A percentile compares a stretch with the other conserved stretches of the same genome.
These are phyloP conservation scores for Macrophomina phaseolina DNA, from an alignment of 2,329 filamentous ascomycete genomes.

Conservation along the genomic window DNA sequence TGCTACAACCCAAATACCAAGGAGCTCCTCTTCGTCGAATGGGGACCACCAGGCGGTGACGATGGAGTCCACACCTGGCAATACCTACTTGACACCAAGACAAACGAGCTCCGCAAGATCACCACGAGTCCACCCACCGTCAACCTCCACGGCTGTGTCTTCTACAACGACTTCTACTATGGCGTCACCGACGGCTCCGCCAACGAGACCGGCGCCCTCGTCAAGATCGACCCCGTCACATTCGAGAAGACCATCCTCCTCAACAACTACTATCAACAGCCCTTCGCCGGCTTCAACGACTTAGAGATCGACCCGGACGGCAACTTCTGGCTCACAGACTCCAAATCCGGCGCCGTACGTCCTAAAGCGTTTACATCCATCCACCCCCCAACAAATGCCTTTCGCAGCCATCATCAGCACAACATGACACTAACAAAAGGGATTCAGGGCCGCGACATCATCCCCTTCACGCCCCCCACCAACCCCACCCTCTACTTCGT, in stretches of 20 bases:
- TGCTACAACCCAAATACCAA: slow-evolving; percentile 29
- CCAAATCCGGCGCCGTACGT: slow-evolving; percentile 28
- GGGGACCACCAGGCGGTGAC: slow-evolving; percentile 30
- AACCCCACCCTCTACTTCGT: slow-evolving; percentile 28
- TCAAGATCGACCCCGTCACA: slow-evolving; percentile 28
- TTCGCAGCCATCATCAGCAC: background rate
- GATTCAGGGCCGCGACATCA: slow-evolving; percentile 28
- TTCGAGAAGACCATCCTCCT: slow-evolving; percentile 26
- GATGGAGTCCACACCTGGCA: slow-evolving; percentile 30
- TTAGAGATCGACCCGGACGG: slow-evolving; percentile 30
- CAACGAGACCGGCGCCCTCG: slow-evolving; percentile 27
- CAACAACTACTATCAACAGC: slow-evolving; percentile 30
- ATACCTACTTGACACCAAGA: slow-evolving; percentile 28
- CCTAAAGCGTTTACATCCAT: background rate
- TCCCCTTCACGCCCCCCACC: slow-evolving; percentile 18
- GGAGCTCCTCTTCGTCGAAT: slow-evolving; percentile 30
- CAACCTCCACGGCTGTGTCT: slow-evolving; percentile 30
- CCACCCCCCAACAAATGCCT: background rate
- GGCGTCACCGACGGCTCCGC: slow-evolving; percentile 29
- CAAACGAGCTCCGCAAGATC: slow-evolving; percentile 28
- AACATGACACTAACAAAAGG: background rate
- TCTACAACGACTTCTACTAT: slow-evolving; percentile 27
- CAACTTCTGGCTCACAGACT: slow-evolving; percentile 31
- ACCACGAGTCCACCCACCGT: slow-evolving; percentile 28
- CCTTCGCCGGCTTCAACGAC: slow-evolving; percentile 30